Evolutionary conservation across 2,329 filamentous ascomycete genomes (phyloP), one percentile per base, ranked within the genome.

Genomic region (Rhexocercosporidium sp.): DNA sequence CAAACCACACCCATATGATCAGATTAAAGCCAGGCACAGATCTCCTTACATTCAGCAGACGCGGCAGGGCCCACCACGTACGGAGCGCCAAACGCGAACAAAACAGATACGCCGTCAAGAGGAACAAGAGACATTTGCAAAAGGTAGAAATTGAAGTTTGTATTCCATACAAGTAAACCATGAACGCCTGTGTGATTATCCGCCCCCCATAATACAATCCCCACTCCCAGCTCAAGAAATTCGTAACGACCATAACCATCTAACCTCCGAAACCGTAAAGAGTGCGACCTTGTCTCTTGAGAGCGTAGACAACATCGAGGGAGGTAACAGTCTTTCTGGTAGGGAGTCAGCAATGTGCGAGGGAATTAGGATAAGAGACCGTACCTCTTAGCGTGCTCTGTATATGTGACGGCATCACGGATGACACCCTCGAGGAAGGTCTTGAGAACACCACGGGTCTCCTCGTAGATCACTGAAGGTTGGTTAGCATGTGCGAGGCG

Each of bases 391-490:
- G 89, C 89, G 87, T 93, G 91, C 84, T 93, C 64, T 75, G 90
- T 93, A 85, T 93, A 93, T 79, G 90, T 93, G 83, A 89, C 86
- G 44, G 89, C 87, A 74, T 89, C 86, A 71, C 89, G 85, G 79
- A 93, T 93, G 81, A 93, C 91, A 81, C 89, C 87, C 83, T 93
- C 91, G 76, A 93, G 90, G 89, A 93, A 93, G 81, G 90, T 90
- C 88, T 93, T 93, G 77, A 93, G 86, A 77, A 93, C 91, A 86
- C 90, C 90, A 79, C 91, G 90, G 77, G 91, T 93, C 85, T 93
- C 92, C 88, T 70, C 90, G 85, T 93, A 93, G 85, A 93, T 93
- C 90, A 59, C 57, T 57, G 9, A 8, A 22, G 12, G 90, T 75
- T 90, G 92, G 85, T 92, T 92, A 80, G 90, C 92, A 83, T 92